Conservation (phyloP, 2,329 filamentous ascomycete genomes). For the Xylariaceae sp. region DNA sequence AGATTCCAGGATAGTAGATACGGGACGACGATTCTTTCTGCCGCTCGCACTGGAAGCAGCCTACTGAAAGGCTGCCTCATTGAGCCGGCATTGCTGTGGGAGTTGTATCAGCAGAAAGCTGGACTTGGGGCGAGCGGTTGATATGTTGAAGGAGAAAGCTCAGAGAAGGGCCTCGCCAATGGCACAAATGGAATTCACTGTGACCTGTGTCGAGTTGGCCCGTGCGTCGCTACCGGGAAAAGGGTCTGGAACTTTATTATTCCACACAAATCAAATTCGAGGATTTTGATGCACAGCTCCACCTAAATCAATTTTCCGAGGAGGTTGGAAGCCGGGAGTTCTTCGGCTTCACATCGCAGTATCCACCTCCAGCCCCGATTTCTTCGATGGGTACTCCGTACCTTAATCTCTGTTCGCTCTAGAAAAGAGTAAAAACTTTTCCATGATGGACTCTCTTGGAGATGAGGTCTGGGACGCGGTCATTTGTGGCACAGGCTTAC, state of each 20-base stretch:
- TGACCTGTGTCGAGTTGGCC: background rate
- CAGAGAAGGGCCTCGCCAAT: slow-evolving; percentile 1
- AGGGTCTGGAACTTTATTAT: background rate
- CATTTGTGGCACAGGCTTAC: slow-evolving; percentile 69
- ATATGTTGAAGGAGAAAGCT: slow-evolving; percentile 15
- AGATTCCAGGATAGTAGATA: slow-evolving; percentile 83
- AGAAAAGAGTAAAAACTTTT: slow-evolving; percentile 7
- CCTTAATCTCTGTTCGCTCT: slow-evolving; percentile 20
- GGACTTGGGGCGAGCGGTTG: slow-evolving; percentile 20
- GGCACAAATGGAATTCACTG: slow-evolving; percentile 3
- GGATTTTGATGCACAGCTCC: too few relatives aligned
- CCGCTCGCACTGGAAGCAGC: slow-evolving; percentile 24
- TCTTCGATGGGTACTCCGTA: too few relatives aligned
- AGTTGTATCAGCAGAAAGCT: slow-evolving; percentile 19
- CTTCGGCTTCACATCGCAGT: slow-evolving; percentile 5
- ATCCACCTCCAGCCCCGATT: slow-evolving; percentile 8
- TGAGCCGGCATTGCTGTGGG: slow-evolving; percentile 27
- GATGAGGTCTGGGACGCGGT: slow-evolving; percentile 73
- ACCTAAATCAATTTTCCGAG: too few relatives aligned
- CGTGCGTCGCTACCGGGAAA: background rate
- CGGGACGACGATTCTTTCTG: slow-evolving; percentile 51
- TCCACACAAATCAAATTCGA: too few relatives aligned
- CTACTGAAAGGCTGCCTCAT: slow-evolving; percentile 25
- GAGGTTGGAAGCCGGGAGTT: too few relatives aligned
- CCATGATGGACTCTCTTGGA: slow-evolving; percentile 63